Evolutionary conservation across 2,329 filamentous ascomycete genomes (phyloP), one percentile per base, ranked within the genome.

Genomic region (Chaetomium sp.): DNA sequence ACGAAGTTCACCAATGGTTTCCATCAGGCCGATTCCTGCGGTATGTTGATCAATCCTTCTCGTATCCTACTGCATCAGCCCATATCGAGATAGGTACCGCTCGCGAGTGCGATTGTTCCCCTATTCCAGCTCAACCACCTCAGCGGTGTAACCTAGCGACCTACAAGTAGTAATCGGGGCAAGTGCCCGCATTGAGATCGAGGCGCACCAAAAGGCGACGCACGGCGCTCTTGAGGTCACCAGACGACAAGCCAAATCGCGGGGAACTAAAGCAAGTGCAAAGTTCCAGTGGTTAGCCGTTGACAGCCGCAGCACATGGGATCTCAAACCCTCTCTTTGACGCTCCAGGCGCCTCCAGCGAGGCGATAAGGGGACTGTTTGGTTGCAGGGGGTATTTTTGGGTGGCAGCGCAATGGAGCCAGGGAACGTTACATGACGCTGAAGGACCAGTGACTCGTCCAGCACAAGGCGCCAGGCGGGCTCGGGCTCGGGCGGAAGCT

Each of bases 71-170:
- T 47, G 8, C 45, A 23, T 47, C 45, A 47, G 21, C 21, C 5
- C 45, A 16, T 19, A n/a, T 10, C n/a, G 45, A 47, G 45, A 47
- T 21, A 21, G 4, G 35, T 38, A 16, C 19, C 38, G 4, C 27
- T 6, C 33, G 33, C 45, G 19, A 23, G n/a, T 9, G n/a, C n/a
- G 45, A 12, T 47, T 21, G 45, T 21, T 23, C n/a, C 21, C 45
- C 45, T 10, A 8, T 23, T 19, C 27, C 50, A 53, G 27, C 27
- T 7, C 19, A 31, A 29, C 42, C 29, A 29, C 27, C 27, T 29
- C 27, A 23, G 59, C 29, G 59, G 61, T 61, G 65, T 66, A 66
- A 66, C 61, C 63, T 66, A 35, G 47, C 65, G 54, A 42, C 25
- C 38, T 10, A 42, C 21, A 29, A 3, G 23, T 60, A 38, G 38